Percentiles rank a stretch among this genome's conserved stretches.
Conservation (phyloP, 2,329 filamentous ascomycete genomes). For the Aspergillus cejpii region DNA sequence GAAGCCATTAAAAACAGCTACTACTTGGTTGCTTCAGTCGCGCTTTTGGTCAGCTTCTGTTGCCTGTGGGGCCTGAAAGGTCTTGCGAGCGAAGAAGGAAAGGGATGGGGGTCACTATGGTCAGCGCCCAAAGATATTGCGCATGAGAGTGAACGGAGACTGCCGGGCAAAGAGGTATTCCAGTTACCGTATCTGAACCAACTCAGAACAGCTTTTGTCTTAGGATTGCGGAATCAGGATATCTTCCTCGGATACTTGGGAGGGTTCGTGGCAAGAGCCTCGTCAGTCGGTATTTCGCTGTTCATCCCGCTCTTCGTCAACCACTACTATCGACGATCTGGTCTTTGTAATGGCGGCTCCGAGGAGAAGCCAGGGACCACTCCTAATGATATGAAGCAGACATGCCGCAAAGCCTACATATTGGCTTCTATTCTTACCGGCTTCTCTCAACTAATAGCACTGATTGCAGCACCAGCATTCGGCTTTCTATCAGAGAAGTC, state of each 20-base stretch:
- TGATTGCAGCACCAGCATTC: conserved; percentile 79
- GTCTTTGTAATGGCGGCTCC: conserved; percentile 58
- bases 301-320: conserved; percentile 94
- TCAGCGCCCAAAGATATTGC: conserved; percentile 1
- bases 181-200: conserved; percentile 44
- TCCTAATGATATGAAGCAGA: conserved; percentile 64
- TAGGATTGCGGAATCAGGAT: conserved; percentile 67
- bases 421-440: conserved; percentile 82
- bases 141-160: conserved; percentile 3
- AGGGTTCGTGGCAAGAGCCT: conserved; percentile 89
- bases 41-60: conserved; percentile 64
- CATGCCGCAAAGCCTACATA: conserved; percentile 80
- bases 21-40: conserved; percentile 71
- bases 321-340: conserved; percentile 74
- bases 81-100: conserved; percentile 66
- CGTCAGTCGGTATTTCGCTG: conserved; percentile 87
- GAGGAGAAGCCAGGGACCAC: conserved; percentile 25
- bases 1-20: conserved; percentile 76
- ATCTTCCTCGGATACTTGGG: conserved; percentile 87
- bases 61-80: conserved; percentile 71
- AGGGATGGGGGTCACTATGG: conserved; percentile 58
- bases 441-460: conserved; percentile 76
- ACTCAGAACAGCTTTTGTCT: conserved; percentile 55
- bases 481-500: conserved; percentile 73
- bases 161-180: conserved; percentile 2